These are phyloP conservation scores for Anisodus tanguticus DNA, from an alignment of 257 asterid species.

Conservation along the genomic window DNA sequence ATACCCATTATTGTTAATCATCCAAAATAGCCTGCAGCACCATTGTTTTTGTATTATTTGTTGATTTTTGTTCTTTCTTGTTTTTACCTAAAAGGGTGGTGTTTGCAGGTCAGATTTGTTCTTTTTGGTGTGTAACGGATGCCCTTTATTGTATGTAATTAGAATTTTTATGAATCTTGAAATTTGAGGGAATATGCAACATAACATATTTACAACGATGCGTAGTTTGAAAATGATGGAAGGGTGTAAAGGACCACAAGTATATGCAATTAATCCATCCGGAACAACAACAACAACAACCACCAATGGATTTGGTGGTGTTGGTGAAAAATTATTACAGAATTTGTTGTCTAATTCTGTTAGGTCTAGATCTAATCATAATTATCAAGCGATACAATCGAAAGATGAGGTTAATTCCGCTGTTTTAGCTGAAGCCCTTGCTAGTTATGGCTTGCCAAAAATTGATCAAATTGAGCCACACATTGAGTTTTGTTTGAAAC, in stretches of 20 bases:
- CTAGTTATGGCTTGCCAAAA: constrained; percentile 77
- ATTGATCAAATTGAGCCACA: constrained; percentile 78
- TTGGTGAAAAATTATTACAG: constrained; percentile 71
- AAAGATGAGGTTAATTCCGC: constrained; percentile 44
- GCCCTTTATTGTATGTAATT: background rate
- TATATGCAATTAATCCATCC: constrained; percentile 54
- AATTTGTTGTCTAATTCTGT: constrained; percentile 69
- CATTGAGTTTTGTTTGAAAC: constrained; percentile 75
- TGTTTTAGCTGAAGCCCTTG: constrained; percentile 60
- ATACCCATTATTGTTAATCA: constrained; percentile 13
- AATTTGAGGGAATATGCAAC: constrained; percentile 70
- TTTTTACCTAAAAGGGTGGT: constrained; percentile 51
- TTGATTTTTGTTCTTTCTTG: constrained; percentile 8
- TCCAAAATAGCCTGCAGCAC: constrained; percentile 44
- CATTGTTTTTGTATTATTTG: constrained; percentile 33
- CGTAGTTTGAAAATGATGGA: constrained; percentile 85
- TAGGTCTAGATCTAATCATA: constrained; percentile 66
- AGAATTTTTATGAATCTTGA: background rate
- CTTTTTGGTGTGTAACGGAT: background rate
- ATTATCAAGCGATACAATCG: constrained; percentile 51
- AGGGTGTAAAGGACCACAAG: constrained; percentile 72
- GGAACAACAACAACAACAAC: constrained; percentile 22
- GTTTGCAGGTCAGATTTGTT: constrained; percentile 57
- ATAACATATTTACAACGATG: constrained; percentile 68
- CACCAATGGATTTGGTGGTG: constrained; percentile 46